Conservation (phyloP, 2,329 filamentous ascomycete genomes). For the Sclerotinia spermophila region DNA sequence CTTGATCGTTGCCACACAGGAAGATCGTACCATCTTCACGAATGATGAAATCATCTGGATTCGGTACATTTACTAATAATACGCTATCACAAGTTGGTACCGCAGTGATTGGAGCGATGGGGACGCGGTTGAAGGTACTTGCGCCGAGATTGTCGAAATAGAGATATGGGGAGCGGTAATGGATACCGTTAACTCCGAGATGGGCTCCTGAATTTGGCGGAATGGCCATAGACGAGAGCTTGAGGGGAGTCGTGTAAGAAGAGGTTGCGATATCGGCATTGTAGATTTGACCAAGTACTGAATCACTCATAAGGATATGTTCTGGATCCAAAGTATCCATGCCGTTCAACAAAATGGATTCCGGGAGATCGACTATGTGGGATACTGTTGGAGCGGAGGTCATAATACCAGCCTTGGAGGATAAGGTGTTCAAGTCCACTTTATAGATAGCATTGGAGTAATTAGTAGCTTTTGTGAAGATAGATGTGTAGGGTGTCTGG, state of each 20-base stretch:
- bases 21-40: constrained; percentile 20
- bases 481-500: constrained; percentile 33
- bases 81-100: not conserved
- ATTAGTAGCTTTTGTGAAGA: constrained; percentile 27
- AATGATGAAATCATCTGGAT: constrained; percentile 23
- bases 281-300: constrained; percentile 28
- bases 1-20: constrained; percentile 17
- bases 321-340: constrained; percentile 24
- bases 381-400: constrained; percentile 7
- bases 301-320: constrained; percentile 29
- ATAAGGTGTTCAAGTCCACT: constrained; percentile 26
- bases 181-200: constrained; percentile 31
- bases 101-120: not conserved
- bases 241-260: constrained; percentile 27
- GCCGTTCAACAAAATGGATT: constrained; percentile 30
- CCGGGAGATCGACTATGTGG: constrained; percentile 17
- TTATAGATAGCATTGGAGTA: constrained; percentile 27
- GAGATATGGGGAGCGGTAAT: constrained; percentile 25
- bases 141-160: constrained; percentile 32
- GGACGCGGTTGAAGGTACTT: constrained; percentile 2
- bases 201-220: constrained; percentile 11
- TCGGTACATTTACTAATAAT: constrained; percentile 4
- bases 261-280: constrained; percentile 27
- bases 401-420: not conserved
- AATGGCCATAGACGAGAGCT: constrained; percentile 29